Evolutionary conservation across 306 rosid species (phyloP).

Genomic region (Dalbergia oliveri): DNA sequence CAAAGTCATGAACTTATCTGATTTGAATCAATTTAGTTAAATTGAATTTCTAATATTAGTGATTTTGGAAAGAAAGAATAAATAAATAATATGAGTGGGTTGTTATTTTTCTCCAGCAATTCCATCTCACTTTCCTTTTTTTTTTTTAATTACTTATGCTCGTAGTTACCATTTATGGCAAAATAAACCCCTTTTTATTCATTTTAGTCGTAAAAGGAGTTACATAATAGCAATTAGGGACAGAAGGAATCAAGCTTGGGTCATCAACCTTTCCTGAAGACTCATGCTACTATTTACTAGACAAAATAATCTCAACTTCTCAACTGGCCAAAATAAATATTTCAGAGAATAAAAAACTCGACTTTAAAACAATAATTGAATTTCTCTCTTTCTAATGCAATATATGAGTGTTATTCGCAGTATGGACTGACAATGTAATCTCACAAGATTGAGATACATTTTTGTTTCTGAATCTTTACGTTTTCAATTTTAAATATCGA

Average conservation of each 20-base stretch:
- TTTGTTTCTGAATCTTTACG: background rate
- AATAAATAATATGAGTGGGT: too few species aligned
- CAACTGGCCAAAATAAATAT: background rate
- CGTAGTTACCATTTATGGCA: background rate
- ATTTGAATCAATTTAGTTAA: too few species aligned
- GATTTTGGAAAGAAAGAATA: too few species aligned
- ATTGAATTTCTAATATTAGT: too few species aligned
- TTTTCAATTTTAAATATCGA: background rate
- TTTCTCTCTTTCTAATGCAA: conserved; percentile 5
- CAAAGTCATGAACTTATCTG: too few species aligned
- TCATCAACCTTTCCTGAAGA: background rate
- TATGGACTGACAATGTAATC: background rate
- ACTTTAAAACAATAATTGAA: background rate
- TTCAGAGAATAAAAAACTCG: background rate
- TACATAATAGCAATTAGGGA: background rate
- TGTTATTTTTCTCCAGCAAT: too few species aligned
- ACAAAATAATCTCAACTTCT: background rate
- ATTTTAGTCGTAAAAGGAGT: background rate
- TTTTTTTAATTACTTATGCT: background rate
- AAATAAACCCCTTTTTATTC: background rate
- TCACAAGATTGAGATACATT: background rate
- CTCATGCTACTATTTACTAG: background rate
- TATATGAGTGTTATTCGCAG: background rate
- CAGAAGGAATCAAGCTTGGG: background rate
- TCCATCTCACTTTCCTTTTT: background rate